Conservation (phyloP, 176 grass and related monocot species). For the Miscanthus lutarioriparius region DNA sequence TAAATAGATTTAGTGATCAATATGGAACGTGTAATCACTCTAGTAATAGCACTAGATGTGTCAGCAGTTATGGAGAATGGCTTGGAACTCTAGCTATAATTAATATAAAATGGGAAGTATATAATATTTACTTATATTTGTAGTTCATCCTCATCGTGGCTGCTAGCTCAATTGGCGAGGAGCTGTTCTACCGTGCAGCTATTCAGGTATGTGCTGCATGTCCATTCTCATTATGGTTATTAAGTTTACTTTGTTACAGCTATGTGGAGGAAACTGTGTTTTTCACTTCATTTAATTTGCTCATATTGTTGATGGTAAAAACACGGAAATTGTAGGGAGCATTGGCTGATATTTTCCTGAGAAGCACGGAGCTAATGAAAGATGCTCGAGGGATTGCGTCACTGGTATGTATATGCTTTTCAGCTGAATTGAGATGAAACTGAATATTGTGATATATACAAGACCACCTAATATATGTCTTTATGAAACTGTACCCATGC, state of each 20-base stretch:
- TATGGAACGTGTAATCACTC: neutral
- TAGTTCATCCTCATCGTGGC: conserved; percentile 85
- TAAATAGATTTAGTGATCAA: neutral
- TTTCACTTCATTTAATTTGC: conserved; percentile 11
- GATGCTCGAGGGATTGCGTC: conserved; percentile 82
- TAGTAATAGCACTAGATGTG: neutral
- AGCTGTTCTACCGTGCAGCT: conserved; percentile 88
- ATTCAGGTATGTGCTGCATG: conserved; percentile 64
- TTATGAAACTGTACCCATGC: conserved; percentile 19
- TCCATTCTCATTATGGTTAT: neutral
- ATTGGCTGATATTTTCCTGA: conserved; percentile 79
- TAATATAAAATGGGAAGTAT: neutral
- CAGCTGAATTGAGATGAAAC: neutral
- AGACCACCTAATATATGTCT: neutral
- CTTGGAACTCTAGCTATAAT: neutral
- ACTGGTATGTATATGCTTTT: conserved; percentile 47
- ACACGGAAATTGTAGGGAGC: conserved; percentile 56
- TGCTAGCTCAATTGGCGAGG: conserved; percentile 89
- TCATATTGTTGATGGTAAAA: neutral
- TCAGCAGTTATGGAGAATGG: neutral
- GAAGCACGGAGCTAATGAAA: conserved; percentile 87
- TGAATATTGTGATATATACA: neutral
- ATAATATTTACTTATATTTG: neutral
- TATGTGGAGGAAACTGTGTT: neutral
- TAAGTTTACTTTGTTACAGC: neutral